A percentile compares a stretch with the other conserved stretches of the same genome.
These are phyloP conservation scores for Suhomyces pyralidae DNA, from an alignment of 805 yeast species.

Conservation along the genomic window DNA sequence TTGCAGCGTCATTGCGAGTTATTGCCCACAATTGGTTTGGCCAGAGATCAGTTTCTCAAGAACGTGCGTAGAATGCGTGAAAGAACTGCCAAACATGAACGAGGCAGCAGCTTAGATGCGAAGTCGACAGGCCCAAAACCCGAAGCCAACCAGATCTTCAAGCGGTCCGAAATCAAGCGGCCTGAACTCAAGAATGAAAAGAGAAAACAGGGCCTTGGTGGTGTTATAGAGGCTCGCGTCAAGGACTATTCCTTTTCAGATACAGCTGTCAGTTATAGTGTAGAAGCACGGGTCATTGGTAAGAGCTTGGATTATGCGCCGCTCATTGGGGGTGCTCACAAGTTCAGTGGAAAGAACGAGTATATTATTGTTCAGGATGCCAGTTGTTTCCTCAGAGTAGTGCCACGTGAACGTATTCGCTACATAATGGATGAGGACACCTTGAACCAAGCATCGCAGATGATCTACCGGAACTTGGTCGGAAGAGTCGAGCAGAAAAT, in stretches of 20 bases:
- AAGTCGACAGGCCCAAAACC: neutral
- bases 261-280: slow-evolving; percentile 26
- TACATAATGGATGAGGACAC: neutral
- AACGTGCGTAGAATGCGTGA: slow-evolving; percentile 9
- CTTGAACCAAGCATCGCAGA: slow-evolving; percentile 11
- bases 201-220: neutral
- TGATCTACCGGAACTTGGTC: slow-evolving; percentile 16
- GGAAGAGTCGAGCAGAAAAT: slow-evolving; percentile 13
- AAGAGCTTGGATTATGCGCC: slow-evolving; percentile 19
- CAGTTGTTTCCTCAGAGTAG: slow-evolving; percentile 19
- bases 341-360: slow-evolving; percentile 15
- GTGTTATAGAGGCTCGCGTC: slow-evolving; percentile 11
- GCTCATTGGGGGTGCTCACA: slow-evolving; percentile 5
- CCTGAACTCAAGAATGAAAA: neutral
- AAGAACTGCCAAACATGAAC: neutral
- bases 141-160: neutral
- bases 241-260: slow-evolving; percentile 26
- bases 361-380: slow-evolving; percentile 23
- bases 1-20: slow-evolving; percentile 22
- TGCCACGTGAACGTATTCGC: slow-evolving; percentile 15
- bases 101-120: neutral
- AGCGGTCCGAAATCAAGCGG: neutral
- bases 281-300: slow-evolving; percentile 27
- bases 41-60: slow-evolving; percentile 23
- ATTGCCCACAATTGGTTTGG: slow-evolving; percentile 24